A percentile compares a stretch with the other conserved stretches of the same genome.
These are phyloP conservation scores for Mycena floridula DNA, from an alignment of 768 basidiomycete species.

Conservation along the genomic window DNA sequence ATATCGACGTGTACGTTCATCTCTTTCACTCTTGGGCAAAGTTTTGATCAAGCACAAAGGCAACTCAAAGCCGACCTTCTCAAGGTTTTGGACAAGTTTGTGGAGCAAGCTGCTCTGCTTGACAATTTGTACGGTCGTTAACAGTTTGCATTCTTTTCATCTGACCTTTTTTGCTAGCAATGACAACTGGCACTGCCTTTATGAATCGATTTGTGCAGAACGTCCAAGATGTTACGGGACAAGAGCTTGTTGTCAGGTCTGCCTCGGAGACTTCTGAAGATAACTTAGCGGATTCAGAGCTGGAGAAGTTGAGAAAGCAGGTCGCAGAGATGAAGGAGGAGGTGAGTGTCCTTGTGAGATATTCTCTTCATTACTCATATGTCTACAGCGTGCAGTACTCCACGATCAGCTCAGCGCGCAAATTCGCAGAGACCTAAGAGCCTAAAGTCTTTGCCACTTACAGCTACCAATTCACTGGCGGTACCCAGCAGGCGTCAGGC, in stretches of 20 bases:
- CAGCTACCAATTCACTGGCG: slow-evolving; percentile 34
- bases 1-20: slow-evolving; percentile 51
- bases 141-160: background rate
- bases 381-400: slow-evolving; percentile 46
- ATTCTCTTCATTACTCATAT: too few relatives aligned
- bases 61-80: slow-evolving; percentile 56
- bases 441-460: slow-evolving; percentile 45
- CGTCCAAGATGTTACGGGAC: slow-evolving; percentile 62
- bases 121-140: slow-evolving; percentile 52
- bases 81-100: slow-evolving; percentile 56
- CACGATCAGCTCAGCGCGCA: slow-evolving; percentile 53
- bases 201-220: slow-evolving; percentile 55
- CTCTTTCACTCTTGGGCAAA: background rate
- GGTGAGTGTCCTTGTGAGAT: slow-evolving; percentile 36
- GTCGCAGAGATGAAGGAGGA: slow-evolving; percentile 64
- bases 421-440: slow-evolving; percentile 64
- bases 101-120: slow-evolving; percentile 51
- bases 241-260: slow-evolving; percentile 48
- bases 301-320: slow-evolving; percentile 49
- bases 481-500: too few relatives aligned
- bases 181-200: slow-evolving; percentile 56
- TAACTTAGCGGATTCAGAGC: slow-evolving; percentile 51
- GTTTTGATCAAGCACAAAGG: slow-evolving; percentile 31
- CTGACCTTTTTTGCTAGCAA: slow-evolving; percentile 38
- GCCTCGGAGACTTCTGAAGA: slow-evolving; percentile 28